These are phyloP conservation scores for Gloeostereum incarnatum DNA, from an alignment of 768 basidiomycete species.

Conservation along the genomic window DNA sequence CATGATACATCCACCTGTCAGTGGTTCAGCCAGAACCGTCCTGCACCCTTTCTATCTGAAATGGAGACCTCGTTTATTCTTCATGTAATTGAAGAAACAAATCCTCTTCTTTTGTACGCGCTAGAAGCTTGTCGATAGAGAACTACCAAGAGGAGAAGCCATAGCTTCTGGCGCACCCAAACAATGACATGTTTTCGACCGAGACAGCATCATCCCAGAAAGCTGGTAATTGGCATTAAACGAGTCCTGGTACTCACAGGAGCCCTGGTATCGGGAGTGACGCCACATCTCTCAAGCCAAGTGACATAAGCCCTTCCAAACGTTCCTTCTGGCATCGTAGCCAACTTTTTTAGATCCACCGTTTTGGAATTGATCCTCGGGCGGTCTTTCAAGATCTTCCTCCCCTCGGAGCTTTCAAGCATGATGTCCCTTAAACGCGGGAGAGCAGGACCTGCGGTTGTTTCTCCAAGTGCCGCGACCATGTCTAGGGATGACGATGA, in stretches of 20 bases:
- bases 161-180: neutral
- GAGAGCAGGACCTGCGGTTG: slow-evolving; percentile 75
- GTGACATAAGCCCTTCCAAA: slow-evolving; percentile 82
- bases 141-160: no score
- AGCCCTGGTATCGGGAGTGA: slow-evolving; percentile 90
- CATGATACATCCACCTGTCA: no score
- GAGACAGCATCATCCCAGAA: neutral
- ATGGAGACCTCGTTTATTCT: no score
- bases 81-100: no score
- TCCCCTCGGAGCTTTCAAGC: slow-evolving; percentile 74
- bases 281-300: slow-evolving; percentile 83
- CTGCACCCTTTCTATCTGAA: no score
- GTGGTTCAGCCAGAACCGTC: no score
- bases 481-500: slow-evolving; percentile 64
- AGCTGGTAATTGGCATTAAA: slow-evolving; percentile 13
- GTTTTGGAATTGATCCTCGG: slow-evolving; percentile 75
- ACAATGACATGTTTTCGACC: neutral
- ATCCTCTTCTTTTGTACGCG: no score
- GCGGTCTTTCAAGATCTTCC: slow-evolving; percentile 73
- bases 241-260: slow-evolving; percentile 52
- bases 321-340: slow-evolving; percentile 63
- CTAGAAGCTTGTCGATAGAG: no score
- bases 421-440: slow-evolving; percentile 69
- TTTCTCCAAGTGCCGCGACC: slow-evolving; percentile 91
- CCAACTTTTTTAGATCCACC: slow-evolving; percentile 62